phyloP scores from a whole-genome alignment of 345 rosid genomes.

The Eucalyptus regnans region DNA sequence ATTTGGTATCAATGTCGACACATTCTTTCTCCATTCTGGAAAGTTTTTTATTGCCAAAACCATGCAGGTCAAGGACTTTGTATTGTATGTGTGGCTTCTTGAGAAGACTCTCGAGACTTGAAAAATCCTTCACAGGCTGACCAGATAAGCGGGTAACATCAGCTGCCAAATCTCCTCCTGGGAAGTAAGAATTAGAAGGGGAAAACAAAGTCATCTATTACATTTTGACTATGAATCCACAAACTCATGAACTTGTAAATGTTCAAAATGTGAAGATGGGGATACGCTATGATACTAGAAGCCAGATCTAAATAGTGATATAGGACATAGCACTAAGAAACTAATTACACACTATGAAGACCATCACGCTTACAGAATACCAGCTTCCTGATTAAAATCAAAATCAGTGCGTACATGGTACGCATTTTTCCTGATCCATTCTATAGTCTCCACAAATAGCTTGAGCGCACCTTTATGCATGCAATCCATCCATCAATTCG shows the following conservation, averaged over 20 bases:
- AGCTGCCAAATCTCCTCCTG: conserved; percentile 83
- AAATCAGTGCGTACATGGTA: background rate
- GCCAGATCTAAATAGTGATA: background rate
- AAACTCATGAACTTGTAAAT: background rate
- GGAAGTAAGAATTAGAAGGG: background rate
- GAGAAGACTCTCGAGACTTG: conserved; percentile 75
- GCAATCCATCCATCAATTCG: background rate
- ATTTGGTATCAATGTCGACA: conserved; percentile 87
- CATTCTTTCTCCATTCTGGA: conserved; percentile 75
- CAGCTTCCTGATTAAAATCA: background rate
- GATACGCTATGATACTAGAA: background rate
- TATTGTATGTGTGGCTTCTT: conserved; percentile 91
- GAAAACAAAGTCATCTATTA: background rate
- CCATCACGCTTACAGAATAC: background rate
- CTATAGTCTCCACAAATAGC: background rate
- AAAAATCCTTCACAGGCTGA: conserved; percentile 80
- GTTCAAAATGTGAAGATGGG: background rate
- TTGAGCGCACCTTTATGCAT: background rate
- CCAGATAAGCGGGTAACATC: conserved; percentile 50
- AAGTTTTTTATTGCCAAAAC: conserved; percentile 62
- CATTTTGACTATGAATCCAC: background rate
- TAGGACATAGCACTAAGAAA: background rate
- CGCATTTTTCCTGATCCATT: background rate
- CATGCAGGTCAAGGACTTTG: conserved; percentile 67
- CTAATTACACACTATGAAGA: background rate